Percentiles rank a stretch among this genome's conserved stretches.
Evolutionary conservation across 2,329 filamentous ascomycete species (phyloP).

Genomic region (Pseudogymnoascus sp.): DNA sequence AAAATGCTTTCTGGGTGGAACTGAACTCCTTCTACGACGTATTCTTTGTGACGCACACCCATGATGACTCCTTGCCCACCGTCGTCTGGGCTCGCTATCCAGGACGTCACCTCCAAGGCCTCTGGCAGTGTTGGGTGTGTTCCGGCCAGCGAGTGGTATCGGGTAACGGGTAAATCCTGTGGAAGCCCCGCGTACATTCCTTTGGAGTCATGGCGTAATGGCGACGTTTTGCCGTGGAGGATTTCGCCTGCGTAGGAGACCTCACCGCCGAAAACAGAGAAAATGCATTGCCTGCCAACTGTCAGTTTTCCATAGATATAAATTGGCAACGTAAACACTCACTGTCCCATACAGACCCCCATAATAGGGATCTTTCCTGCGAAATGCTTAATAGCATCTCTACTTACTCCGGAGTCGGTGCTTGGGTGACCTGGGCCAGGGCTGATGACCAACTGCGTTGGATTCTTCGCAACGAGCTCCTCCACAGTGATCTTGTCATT

Average conservation of each 20-base stretch:
- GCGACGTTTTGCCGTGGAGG: slow-evolving; percentile 92
- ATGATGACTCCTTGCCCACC: slow-evolving; percentile 83
- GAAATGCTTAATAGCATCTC: slow-evolving; percentile 83
- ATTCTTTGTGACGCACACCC: slow-evolving; percentile 89
- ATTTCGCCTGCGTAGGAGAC: slow-evolving; percentile 94
- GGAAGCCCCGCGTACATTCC: slow-evolving; percentile 82
- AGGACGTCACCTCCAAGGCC: slow-evolving; percentile 82
- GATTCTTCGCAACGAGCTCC: slow-evolving; percentile 71
- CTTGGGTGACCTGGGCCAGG: slow-evolving; percentile 89
- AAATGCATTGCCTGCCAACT: slow-evolving; percentile 72
- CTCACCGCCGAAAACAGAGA: slow-evolving; percentile 82
- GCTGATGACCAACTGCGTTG: slow-evolving; percentile 89
- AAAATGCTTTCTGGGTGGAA: slow-evolving; percentile 97
- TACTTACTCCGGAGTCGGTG: slow-evolving; percentile 87
- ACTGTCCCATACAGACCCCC: slow-evolving; percentile 98
- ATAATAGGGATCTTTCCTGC: slow-evolving; percentile 89
- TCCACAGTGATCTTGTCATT: slow-evolving; percentile 88
- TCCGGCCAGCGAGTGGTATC: slow-evolving; percentile 93
- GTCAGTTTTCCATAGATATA: slow-evolving; percentile 12
- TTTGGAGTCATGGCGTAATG: slow-evolving; percentile 77
- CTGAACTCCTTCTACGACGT: slow-evolving; percentile 88
- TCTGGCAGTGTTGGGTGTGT: slow-evolving; percentile 79
- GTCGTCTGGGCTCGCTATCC: slow-evolving; percentile 63
- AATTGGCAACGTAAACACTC: slow-evolving; percentile 32
- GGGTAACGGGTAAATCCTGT: slow-evolving; percentile 76